Conservation (phyloP, 2,329 filamentous ascomycete species). For the Graphium sp. region DNA sequence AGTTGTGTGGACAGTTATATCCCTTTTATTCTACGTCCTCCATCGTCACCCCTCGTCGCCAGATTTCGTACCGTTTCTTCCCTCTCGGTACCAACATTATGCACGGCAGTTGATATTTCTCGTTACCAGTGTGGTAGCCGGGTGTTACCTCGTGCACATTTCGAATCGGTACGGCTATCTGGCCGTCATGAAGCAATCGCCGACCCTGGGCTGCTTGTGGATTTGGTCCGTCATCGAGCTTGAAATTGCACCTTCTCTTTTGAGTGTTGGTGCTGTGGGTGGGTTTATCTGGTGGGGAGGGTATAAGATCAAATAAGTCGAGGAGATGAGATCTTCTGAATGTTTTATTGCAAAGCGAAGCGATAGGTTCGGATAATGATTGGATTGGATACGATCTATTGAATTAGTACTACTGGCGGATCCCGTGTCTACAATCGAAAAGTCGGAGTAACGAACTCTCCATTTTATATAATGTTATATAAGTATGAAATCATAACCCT, state of each 20-base stretch:
- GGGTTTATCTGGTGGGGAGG: slow-evolving; percentile 30
- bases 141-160: slow-evolving; percentile 67
- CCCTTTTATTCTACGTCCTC: slow-evolving; percentile 35
- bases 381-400: too few relatives aligned
- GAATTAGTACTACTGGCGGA: too few relatives aligned
- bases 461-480: too few relatives aligned
- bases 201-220: slow-evolving; percentile 81
- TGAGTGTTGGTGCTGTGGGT: slow-evolving; percentile 28
- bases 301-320: slow-evolving; percentile 22
- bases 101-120: slow-evolving; percentile 49
- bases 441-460: too few relatives aligned
- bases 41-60: slow-evolving; percentile 34
- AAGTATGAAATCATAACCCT: too few relatives aligned
- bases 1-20: slow-evolving; percentile 30
- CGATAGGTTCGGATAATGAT: too few relatives aligned
- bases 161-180: slow-evolving; percentile 71
- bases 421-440: too few relatives aligned
- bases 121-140: slow-evolving; percentile 37
- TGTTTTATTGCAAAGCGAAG: too few relatives aligned
- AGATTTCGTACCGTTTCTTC: slow-evolving; percentile 29
- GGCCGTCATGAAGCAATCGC: slow-evolving; percentile 79
- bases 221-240: slow-evolving; percentile 87
- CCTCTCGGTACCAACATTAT: slow-evolving; percentile 24
- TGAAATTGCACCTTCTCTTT: slow-evolving; percentile 47
- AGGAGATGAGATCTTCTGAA: too few relatives aligned